Percentiles rank a stretch among this genome's conserved stretches.
Evolutionary conservation across 83 land plant species (phyloP).

Genomic region (Isoetes engelmannii): DNA sequence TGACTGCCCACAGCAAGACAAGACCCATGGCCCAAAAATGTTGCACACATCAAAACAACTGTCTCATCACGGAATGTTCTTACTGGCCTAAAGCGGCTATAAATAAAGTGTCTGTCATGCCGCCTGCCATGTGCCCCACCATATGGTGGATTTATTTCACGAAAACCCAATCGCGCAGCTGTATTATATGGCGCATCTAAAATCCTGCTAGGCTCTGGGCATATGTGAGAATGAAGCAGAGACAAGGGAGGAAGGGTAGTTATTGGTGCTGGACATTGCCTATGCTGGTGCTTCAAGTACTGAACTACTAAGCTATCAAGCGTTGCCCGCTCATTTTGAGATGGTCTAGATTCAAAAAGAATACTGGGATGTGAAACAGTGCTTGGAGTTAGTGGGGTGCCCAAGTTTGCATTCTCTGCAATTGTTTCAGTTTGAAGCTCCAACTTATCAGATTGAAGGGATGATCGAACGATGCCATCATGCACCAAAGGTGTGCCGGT

Average conservation of each 20-base stretch:
- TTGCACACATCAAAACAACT: conserved; percentile 57
- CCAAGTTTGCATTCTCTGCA: no score
- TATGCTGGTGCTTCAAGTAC: conserved; percentile 96
- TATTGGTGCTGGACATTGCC: conserved; percentile 97
- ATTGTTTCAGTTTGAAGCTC: neutral
- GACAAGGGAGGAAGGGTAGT: conserved; percentile 96
- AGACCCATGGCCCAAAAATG: conserved; percentile 64
- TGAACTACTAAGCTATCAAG: conserved; percentile 92
- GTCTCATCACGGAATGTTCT: conserved; percentile 84
- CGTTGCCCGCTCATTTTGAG: conserved; percentile 55
- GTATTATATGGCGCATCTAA: conserved; percentile 81
- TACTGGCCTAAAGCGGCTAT: conserved; percentile 90
- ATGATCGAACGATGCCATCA: conserved; percentile 3
- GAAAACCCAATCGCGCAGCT: conserved; percentile 55
- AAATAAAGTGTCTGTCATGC: conserved; percentile 84
- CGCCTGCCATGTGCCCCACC: conserved; percentile 74
- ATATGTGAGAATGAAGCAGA: conserved; percentile 86
- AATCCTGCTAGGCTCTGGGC: conserved; percentile 85
- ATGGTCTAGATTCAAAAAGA: conserved; percentile 43
- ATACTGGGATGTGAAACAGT: conserved; percentile 30
- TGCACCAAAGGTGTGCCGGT: conserved; percentile 16
- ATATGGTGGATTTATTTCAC: conserved; percentile 54
- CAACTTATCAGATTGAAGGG: conserved; percentile 13
- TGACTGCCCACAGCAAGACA: conserved; percentile 82
- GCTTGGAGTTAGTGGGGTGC: no score